Conservation (phyloP, 2,329 filamentous ascomycete species). For the Chaetothyriales sp. region DNA sequence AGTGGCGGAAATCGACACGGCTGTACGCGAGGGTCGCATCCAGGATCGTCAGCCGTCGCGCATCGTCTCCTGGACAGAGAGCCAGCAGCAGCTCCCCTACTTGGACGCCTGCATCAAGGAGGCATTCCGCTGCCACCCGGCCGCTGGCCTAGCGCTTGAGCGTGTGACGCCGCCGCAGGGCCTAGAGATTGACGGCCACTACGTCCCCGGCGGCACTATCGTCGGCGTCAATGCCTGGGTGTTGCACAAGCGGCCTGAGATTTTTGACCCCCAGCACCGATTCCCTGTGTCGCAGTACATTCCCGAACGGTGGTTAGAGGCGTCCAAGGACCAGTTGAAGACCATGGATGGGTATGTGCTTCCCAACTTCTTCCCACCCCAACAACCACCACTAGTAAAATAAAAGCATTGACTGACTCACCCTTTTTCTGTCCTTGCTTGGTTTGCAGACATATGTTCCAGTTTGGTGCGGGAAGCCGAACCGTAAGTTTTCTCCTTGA, state of each 20-base stretch:
- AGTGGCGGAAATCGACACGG: conserved; percentile 14
- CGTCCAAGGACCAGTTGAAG: conserved; percentile 25
- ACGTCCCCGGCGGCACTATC: conserved; percentile 55
- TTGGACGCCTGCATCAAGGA: conserved; percentile 69
- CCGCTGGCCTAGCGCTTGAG: conserved; percentile 58
- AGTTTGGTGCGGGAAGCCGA: conserved; percentile 40
- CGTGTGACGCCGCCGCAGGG: conserved; percentile 54
- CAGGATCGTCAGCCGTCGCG: conserved; percentile 3
- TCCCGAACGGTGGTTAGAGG: conserved; percentile 59
- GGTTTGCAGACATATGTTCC: conserved; percentile 11
- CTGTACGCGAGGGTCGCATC: conserved; percentile 12
- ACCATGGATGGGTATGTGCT: conserved; percentile 32
- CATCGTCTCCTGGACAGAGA: conserved; percentile 38
- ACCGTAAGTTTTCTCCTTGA: conserved; percentile 21
- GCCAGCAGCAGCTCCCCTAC: conserved; percentile 54
- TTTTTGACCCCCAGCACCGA: conserved; percentile 49
- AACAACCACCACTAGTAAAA: not conserved
- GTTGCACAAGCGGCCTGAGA: conserved; percentile 51
- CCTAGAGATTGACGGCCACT: conserved; percentile 51
- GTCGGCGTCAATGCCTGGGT: conserved; percentile 66
- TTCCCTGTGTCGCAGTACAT: conserved; percentile 43
- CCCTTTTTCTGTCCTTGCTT: not conserved
- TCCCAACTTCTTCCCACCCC: conserved; percentile 1
- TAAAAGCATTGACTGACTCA: not conserved
- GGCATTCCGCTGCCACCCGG: conserved; percentile 62